Evolutionary conservation across 495 filamentous ascomycete genomes (phyloP).

Genomic region (Lasiosphaeria hispida): DNA sequence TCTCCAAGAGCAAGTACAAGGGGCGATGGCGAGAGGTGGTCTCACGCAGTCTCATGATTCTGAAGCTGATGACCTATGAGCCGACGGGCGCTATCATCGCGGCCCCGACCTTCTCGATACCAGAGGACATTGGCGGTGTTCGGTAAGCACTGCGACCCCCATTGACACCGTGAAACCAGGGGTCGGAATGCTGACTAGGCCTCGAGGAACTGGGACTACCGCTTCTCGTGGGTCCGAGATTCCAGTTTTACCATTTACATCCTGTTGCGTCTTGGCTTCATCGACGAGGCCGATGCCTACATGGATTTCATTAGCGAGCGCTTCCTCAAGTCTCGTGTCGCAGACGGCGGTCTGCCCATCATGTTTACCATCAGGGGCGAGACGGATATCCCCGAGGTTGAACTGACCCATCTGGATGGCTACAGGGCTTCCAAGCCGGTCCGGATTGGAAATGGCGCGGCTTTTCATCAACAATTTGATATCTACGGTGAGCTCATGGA

Average conservation of each 20-base stretch:
- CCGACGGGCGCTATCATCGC: conserved; percentile 51
- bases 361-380: conserved; percentile 75
- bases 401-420: conserved; percentile 63
- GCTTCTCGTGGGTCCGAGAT: conserved; percentile 73
- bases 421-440: conserved; percentile 67
- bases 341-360: conserved; percentile 61
- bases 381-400: conserved; percentile 66
- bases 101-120: conserved; percentile 60
- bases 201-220: conserved; percentile 72
- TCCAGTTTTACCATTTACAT: conserved; percentile 75
- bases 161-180: neutral
- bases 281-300: conserved; percentile 69
- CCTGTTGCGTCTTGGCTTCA: conserved; percentile 69
- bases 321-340: conserved; percentile 47
- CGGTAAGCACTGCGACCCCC: conserved; percentile 30
- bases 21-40: conserved; percentile 70
- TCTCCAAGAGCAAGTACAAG: conserved; percentile 63
- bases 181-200: neutral
- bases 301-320: conserved; percentile 71
- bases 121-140: conserved; percentile 66
- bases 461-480: conserved; percentile 70
- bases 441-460: conserved; percentile 71
- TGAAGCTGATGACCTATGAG: conserved; percentile 70
- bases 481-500: conserved; percentile 78
- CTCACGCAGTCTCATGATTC: conserved; percentile 62